Conservation (phyloP, 768 basidiomycete genomes). For the Lactarius tabidus region DNA sequence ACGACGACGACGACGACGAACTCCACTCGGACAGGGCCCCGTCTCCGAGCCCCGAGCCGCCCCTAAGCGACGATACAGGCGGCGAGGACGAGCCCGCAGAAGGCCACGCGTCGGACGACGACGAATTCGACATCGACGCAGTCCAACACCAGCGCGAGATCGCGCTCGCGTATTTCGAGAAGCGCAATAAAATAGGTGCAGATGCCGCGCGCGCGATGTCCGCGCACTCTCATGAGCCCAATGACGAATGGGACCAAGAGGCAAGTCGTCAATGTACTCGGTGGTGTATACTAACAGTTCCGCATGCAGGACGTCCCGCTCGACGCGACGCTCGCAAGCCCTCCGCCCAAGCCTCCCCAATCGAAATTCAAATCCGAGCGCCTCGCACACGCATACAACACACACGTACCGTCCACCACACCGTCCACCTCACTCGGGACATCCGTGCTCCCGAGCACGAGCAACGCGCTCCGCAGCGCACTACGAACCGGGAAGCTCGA, state of each 20-base stretch:
- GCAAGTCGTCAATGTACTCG: slow-evolving; percentile 32
- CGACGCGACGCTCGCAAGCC: slow-evolving; percentile 39
- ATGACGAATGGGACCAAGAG: slow-evolving; percentile 40
- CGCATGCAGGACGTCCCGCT: slow-evolving; percentile 40
- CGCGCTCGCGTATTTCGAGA: slow-evolving; percentile 64
- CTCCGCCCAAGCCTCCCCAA: slow-evolving; percentile 45
- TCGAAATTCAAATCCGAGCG: slow-evolving; percentile 65
- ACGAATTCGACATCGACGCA: slow-evolving; percentile 55
- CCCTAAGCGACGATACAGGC: slow-evolving; percentile 22
- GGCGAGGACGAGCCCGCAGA: slow-evolving; percentile 30
- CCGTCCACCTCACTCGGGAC: slow-evolving; percentile 33
- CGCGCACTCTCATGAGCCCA: slow-evolving; percentile 39
- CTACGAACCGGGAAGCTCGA: slow-evolving; percentile 33
- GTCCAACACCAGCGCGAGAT: slow-evolving; percentile 72
- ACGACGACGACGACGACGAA: slow-evolving; percentile 35
- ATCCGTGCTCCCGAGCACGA: slow-evolving; percentile 32
- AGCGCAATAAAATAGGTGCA: slow-evolving; percentile 52
- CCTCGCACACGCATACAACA: slow-evolving; percentile 18
- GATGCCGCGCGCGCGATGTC: slow-evolving; percentile 50
- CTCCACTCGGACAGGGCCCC: slow-evolving; percentile 24
- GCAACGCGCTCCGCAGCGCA: slow-evolving; percentile 28
- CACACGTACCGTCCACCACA: slow-evolving; percentile 18
- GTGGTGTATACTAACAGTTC: slow-evolving; percentile 2
- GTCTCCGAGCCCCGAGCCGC: not conserved
- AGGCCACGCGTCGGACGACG: slow-evolving; percentile 44